Evolutionary conservation across 805 yeast species (phyloP).

Genomic region (Teunomyces panamensis): DNA sequence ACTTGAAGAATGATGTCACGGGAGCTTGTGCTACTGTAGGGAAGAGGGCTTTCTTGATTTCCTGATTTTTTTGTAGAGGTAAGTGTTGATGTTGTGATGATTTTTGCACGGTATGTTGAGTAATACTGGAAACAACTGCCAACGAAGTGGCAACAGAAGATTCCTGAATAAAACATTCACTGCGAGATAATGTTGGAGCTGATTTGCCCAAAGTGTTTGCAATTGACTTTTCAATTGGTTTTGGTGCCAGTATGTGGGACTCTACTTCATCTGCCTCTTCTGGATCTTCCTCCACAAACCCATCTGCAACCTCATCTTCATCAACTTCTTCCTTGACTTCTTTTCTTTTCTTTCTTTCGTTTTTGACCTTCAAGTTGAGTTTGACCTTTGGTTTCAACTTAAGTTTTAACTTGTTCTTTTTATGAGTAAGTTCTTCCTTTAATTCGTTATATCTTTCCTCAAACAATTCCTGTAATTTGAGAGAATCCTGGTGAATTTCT

Average conservation of each 20-base stretch:
- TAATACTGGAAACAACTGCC: slow-evolving; percentile 10
- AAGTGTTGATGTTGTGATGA: slow-evolving; percentile 7
- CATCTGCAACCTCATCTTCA: slow-evolving; percentile 11
- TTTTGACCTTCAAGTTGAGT: slow-evolving; percentile 24
- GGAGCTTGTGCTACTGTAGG: slow-evolving; percentile 28
- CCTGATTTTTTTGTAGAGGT: slow-evolving; percentile 24
- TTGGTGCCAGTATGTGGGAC: neutral
- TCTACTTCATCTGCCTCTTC: slow-evolving; percentile 1
- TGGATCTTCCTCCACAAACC: slow-evolving; percentile 5
- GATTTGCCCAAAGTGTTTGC: slow-evolving; percentile 26
- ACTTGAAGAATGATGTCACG: slow-evolving; percentile 34
- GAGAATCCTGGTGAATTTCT: slow-evolving; percentile 69
- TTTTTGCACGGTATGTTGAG: slow-evolving; percentile 9
- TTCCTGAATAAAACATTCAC: slow-evolving; percentile 36
- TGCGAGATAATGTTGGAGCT: slow-evolving; percentile 21
- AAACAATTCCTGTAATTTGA: slow-evolving; percentile 53
- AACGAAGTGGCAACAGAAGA: slow-evolving; percentile 32
- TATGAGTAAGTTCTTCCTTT: slow-evolving; percentile 18
- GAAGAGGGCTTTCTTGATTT: slow-evolving; percentile 26
- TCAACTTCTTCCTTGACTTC: slow-evolving; percentile 19
- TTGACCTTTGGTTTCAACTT: slow-evolving; percentile 29
- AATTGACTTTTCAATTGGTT: slow-evolving; percentile 5
- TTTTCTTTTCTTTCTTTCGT: slow-evolving; percentile 14
- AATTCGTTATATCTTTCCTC: slow-evolving; percentile 36
- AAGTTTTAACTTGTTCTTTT: slow-evolving; percentile 21